Conservation (phyloP, 768 basidiomycete genomes). For the Mrakia hoshinonis region DNA sequence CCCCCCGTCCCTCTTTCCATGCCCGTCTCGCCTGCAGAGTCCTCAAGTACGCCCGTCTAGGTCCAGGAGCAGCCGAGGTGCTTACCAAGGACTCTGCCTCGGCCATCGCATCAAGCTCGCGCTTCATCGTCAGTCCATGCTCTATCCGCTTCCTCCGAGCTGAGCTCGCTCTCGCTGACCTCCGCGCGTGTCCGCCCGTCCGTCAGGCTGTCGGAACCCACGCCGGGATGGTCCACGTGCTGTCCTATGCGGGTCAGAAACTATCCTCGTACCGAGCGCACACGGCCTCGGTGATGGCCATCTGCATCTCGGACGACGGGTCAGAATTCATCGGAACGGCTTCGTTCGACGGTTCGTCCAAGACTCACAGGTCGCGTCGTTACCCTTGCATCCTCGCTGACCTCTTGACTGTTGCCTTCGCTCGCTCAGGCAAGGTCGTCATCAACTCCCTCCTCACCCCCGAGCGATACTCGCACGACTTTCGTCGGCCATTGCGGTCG, state of each 20-base stretch:
- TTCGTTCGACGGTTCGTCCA: slow-evolving; percentile 73
- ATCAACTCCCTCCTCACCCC: slow-evolving; percentile 69
- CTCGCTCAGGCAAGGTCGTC: slow-evolving; percentile 71
- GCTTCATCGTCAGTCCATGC: slow-evolving; percentile 53
- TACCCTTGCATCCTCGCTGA: neutral
- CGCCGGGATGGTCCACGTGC: slow-evolving; percentile 78
- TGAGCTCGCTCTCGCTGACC: neutral
- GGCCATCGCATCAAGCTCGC: slow-evolving; percentile 64
- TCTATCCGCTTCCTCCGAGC: neutral
- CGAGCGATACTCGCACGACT: slow-evolving; percentile 77
- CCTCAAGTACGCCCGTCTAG: slow-evolving; percentile 79
- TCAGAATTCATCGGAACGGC: slow-evolving; percentile 86
- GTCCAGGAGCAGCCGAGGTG: slow-evolving; percentile 61
- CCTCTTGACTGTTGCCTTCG: neutral
- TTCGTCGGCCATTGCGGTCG: slow-evolving; percentile 83
- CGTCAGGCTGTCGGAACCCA: slow-evolving; percentile 85
- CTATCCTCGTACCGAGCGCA: slow-evolving; percentile 88
- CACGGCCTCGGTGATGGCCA: slow-evolving; percentile 73
- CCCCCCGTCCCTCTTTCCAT: neutral
- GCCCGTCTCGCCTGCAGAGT: slow-evolving; percentile 38
- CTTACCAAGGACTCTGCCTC: slow-evolving; percentile 85
- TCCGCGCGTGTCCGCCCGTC: neutral
- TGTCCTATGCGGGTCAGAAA: slow-evolving; percentile 66
- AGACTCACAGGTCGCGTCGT: neutral
- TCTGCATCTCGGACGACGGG: slow-evolving; percentile 64